Evolutionary conservation across 83 land plant species (phyloP).

Genomic region (Thuja plicata): DNA sequence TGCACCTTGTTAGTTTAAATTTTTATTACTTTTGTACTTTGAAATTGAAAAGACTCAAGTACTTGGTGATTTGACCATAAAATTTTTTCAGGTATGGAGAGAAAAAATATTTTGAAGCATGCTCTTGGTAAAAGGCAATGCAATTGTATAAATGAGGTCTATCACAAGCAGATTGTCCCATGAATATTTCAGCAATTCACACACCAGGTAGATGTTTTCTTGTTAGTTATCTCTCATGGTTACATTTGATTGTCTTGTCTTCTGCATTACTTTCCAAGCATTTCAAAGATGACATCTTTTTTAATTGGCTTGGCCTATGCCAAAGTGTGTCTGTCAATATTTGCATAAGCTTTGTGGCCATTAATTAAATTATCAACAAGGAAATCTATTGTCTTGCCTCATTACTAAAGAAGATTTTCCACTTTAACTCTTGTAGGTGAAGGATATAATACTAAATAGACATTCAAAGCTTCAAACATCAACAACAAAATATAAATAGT

Average conservation of each 20-base stretch:
- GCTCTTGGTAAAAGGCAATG: slow-evolving; percentile 95
- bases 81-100: slow-evolving; percentile 77
- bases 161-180: slow-evolving; percentile 91
- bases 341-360: too few species aligned
- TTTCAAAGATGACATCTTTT: neutral
- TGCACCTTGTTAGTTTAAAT: neutral
- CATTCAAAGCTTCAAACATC: neutral
- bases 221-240: neutral
- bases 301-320: too few species aligned
- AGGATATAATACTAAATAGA: neutral
- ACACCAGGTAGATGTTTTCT: slow-evolving; percentile 54
- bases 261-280: neutral
- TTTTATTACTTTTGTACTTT: neutral
- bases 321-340: too few species aligned
- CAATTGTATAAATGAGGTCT: slow-evolving; percentile 91
- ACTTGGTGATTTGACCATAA: slow-evolving; percentile 8
- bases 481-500: neutral
- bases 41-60: neutral
- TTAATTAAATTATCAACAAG: too few species aligned
- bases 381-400: too few species aligned
- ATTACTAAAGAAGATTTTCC: too few species aligned
- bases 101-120: slow-evolving; percentile 88
- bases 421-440: too few species aligned
- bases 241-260: neutral
- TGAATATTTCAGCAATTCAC: slow-evolving; percentile 99